Evolutionary conservation across 2,329 filamentous ascomycete species (phyloP).

Genomic region (Fusarium pseudograminearum): DNA sequence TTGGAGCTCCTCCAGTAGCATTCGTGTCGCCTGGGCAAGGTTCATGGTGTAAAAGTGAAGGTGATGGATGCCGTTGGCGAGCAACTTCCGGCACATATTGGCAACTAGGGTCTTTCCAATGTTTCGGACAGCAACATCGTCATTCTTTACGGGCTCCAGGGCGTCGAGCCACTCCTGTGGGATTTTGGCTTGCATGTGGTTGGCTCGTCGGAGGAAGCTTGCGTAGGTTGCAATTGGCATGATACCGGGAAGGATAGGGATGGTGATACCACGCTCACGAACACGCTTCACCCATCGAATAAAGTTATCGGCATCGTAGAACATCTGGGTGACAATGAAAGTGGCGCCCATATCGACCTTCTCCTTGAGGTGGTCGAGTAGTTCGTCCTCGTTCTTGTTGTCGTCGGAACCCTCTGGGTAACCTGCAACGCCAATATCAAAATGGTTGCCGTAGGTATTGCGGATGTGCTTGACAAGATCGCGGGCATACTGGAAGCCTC

Average conservation of each 20-base stretch:
- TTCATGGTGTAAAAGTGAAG: conserved; percentile 99
- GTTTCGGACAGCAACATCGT: conserved; percentile 91
- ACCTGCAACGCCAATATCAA: conserved; percentile 96
- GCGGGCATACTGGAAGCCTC: conserved; percentile 89
- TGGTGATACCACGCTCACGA: conserved; percentile 82
- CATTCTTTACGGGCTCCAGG: conserved; percentile 94
- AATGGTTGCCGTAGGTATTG: conserved; percentile 77
- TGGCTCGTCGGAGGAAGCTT: conserved; percentile 88
- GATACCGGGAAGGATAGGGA: conserved; percentile 87
- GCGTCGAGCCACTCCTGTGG: conserved; percentile 83
- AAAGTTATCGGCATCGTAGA: conserved; percentile 98
- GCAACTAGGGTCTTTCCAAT: conserved; percentile 89
- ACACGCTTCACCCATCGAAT: conserved; percentile 89
- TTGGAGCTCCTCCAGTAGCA: conserved; percentile 91
- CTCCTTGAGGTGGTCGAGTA: conserved; percentile 94
- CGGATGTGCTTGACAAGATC: conserved; percentile 90
- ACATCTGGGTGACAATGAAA: conserved; percentile 99
- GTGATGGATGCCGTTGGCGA: conserved; percentile 85
- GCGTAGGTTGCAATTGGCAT: conserved; percentile 94
- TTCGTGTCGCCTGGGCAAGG: conserved; percentile 89
- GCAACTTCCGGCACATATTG: conserved; percentile 87
- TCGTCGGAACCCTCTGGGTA: conserved; percentile 97
- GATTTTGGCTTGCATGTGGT: conserved; percentile 89
- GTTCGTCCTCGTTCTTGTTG: conserved; percentile 83
- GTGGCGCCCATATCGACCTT: conserved; percentile 94